phyloP scores from a whole-genome alignment of 192 early-diverging fungal species.

The Entomortierella lignicola region DNA sequence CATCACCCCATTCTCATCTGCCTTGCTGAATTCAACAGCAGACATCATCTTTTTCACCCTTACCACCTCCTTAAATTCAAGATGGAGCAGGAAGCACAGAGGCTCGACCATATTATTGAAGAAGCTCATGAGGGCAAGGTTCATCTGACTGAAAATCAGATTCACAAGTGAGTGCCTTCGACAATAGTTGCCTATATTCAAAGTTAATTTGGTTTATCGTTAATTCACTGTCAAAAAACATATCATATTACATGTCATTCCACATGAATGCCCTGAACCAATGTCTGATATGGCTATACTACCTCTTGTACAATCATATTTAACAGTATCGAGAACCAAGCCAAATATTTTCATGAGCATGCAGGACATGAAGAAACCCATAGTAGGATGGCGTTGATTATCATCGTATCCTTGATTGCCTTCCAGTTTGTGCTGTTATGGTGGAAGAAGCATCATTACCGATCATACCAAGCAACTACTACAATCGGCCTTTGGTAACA shows the following conservation, averaged over 20 bases:
- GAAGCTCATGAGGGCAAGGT: constrained; percentile 45
- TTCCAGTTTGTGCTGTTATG: constrained; percentile 69
- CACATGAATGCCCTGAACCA: too few species aligned
- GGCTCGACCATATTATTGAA: constrained; percentile 34
- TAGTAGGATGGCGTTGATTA: constrained; percentile 66
- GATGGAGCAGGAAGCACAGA: constrained; percentile 48
- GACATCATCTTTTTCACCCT: not conserved
- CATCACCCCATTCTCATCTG: not conserved
- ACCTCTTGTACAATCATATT: too few species aligned
- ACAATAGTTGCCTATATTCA: not conserved
- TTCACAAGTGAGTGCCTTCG: constrained; percentile 38
- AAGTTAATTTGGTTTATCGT: too few species aligned
- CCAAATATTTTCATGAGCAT: constrained; percentile 49
- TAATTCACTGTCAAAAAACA: too few species aligned
- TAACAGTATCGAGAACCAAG: constrained; percentile 40
- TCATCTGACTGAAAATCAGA: constrained; percentile 34
- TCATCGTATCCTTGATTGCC: constrained; percentile 63
- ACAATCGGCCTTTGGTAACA: constrained; percentile 61
- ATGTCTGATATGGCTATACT: too few species aligned
- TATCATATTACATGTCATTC: too few species aligned
- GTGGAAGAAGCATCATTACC: constrained; percentile 71
- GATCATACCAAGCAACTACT: constrained; percentile 64
- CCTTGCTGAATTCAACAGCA: not conserved
- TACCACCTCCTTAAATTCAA: not conserved
- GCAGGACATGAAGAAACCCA: constrained; percentile 65